These are phyloP conservation scores for Pseudogymnoascus sp. DNA, from an alignment of 2,329 filamentous ascomycete species.

Conservation along the genomic window DNA sequence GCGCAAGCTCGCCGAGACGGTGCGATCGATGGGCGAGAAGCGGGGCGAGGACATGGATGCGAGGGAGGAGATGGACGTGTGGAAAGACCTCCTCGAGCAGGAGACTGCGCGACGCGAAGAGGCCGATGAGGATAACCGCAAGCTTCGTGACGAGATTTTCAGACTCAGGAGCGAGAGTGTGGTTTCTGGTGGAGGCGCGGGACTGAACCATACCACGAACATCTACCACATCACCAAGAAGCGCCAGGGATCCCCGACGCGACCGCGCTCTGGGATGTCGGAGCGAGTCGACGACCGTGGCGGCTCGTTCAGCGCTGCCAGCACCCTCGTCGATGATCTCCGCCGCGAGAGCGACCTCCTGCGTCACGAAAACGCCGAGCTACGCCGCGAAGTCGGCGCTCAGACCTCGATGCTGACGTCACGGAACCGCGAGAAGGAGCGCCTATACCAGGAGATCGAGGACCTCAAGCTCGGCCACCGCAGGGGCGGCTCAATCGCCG, in stretches of 20 bases:
- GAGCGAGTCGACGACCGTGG: constrained; percentile 39
- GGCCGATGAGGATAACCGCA: constrained; percentile 79
- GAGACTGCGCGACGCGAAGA: constrained; percentile 85
- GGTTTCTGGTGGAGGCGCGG: constrained; percentile 27
- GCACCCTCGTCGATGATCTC: constrained; percentile 69
- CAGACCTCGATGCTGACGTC: constrained; percentile 98
- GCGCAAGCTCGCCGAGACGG: constrained; percentile 73
- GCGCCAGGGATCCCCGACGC: constrained; percentile 36
- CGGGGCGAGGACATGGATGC: constrained; percentile 38
- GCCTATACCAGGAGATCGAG: constrained; percentile 93
- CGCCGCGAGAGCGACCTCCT: constrained; percentile 63
- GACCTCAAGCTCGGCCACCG: constrained; percentile 85
- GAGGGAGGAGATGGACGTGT: constrained; percentile 70
- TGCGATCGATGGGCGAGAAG: constrained; percentile 54
- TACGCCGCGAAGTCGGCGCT: constrained; percentile 85
- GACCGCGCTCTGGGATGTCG: constrained; percentile 42
- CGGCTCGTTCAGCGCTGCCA: constrained; percentile 43
- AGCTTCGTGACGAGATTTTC: constrained; percentile 75
- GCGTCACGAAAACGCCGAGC: constrained; percentile 83
- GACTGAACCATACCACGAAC: constrained; percentile 52
- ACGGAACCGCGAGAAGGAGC: constrained; percentile 87
- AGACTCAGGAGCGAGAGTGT: constrained; percentile 55
- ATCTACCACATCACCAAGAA: constrained; percentile 58
- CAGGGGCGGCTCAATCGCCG: constrained; percentile 57
- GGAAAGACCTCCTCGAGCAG: constrained; percentile 89